Evolutionary conservation across 768 basidiomycete genomes (phyloP).

Genomic region (Phlebiopsis gigantea): DNA sequence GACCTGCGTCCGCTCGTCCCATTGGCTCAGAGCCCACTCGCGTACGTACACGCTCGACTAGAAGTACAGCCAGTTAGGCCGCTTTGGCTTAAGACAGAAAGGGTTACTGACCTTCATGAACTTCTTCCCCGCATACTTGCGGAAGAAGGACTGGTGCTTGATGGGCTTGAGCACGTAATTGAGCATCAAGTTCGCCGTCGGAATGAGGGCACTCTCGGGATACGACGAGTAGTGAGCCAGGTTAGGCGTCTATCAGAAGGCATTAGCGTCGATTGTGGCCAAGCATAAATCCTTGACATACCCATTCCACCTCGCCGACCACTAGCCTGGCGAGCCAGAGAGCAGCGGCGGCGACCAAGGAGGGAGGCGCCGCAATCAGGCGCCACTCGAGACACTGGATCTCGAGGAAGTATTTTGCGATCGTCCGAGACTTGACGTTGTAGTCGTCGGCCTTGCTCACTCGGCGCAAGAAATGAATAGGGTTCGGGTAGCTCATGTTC

Average conservation of each 20-base stretch:
- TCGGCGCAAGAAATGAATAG: constrained; percentile 82
- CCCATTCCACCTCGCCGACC: constrained; percentile 83
- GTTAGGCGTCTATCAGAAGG: constrained; percentile 61
- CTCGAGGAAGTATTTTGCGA: constrained; percentile 90
- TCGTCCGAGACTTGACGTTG: constrained; percentile 76
- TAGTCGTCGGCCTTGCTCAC: constrained; percentile 93
- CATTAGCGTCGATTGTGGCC: not conserved
- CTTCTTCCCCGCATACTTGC: constrained; percentile 84
- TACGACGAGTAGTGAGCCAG: constrained; percentile 87
- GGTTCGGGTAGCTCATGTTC: constrained; percentile 83
- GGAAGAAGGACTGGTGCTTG: constrained; percentile 72
- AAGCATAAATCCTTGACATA: constrained; percentile 34
- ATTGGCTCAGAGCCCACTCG: constrained; percentile 78
- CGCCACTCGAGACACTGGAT: constrained; percentile 77
- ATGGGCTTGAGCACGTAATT: constrained; percentile 77
- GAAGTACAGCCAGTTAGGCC: not conserved
- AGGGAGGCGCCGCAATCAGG: constrained; percentile 71
- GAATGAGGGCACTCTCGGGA: constrained; percentile 71
- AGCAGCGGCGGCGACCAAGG: constrained; percentile 74
- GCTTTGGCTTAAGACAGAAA: not conserved
- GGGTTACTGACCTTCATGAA: constrained; percentile 75
- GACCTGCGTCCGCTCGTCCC: constrained; percentile 59
- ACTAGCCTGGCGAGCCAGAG: constrained; percentile 83
- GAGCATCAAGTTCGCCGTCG: constrained; percentile 81
- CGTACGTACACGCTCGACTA: constrained; percentile 81